These are phyloP conservation scores for Magnolia officinalis DNA, from an alignment of 164 flowering plant genomes.

Conservation along the genomic window DNA sequence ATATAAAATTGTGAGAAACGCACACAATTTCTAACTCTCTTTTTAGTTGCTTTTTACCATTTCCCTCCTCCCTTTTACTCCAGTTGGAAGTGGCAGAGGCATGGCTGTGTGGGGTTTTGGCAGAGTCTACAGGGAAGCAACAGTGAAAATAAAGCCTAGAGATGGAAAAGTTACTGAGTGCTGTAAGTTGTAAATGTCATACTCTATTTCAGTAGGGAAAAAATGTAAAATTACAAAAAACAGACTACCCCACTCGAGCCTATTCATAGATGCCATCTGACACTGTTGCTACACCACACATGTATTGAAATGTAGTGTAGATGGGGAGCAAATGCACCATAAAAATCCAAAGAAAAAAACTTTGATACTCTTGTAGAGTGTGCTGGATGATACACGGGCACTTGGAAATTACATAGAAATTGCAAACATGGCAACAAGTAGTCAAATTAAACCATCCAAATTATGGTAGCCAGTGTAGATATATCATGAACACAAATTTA, in stretches of 20 bases:
- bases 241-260: neutral
- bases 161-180: conserved; percentile 20
- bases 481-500: neutral
- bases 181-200: conserved; percentile 15
- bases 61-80: conserved; percentile 14
- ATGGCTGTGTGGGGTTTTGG: conserved; percentile 31
- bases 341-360: neutral
- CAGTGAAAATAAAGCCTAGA: conserved; percentile 30
- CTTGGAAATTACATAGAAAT: neutral
- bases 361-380: neutral
- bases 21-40: neutral
- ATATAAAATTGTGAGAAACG: neutral
- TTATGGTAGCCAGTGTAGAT: neutral
- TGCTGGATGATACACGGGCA: neutral
- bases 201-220: neutral
- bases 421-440: neutral
- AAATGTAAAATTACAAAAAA: too few relatives aligned
- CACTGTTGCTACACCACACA: conserved; percentile 8
- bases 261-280: conserved; percentile 18
- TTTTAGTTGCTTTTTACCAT: conserved; percentile 4
- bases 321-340: conserved; percentile 17
- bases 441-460: too few relatives aligned
- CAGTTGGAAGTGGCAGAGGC: conserved; percentile 35
- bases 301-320: conserved; percentile 14
- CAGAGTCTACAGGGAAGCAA: conserved; percentile 35